These are phyloP conservation scores for Corchorus olitorius DNA, from an alignment of 345 rosid species.

Conservation along the genomic window DNA sequence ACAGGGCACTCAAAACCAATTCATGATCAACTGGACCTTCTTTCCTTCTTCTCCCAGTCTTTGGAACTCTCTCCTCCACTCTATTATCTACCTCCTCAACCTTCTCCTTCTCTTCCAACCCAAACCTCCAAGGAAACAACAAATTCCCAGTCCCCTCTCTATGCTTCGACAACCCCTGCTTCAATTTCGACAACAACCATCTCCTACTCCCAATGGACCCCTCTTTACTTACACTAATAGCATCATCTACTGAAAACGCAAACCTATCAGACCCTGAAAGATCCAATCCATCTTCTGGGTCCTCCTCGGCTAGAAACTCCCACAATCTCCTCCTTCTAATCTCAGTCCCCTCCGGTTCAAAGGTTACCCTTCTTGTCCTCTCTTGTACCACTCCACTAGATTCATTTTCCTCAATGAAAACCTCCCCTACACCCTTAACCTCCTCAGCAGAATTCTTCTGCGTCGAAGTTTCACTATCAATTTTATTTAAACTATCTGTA, in stretches of 20 bases:
- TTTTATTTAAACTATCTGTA: slow-evolving; percentile 22
- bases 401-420: slow-evolving; percentile 29
- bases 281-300: slow-evolving; percentile 86
- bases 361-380: slow-evolving; percentile 53
- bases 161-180: slow-evolving; percentile 73
- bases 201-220: slow-evolving; percentile 70
- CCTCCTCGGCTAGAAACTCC: slow-evolving; percentile 87
- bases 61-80: slow-evolving; percentile 59
- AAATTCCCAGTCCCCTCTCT: slow-evolving; percentile 58
- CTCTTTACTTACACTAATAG: slow-evolving; percentile 62
- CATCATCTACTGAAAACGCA: slow-evolving; percentile 90
- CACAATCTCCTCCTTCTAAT: slow-evolving; percentile 58
- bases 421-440: slow-evolving; percentile 16
- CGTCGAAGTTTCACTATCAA: slow-evolving; percentile 27
- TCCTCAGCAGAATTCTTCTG: slow-evolving; percentile 28
- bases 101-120: slow-evolving; percentile 62
- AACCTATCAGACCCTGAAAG: slow-evolving; percentile 94
- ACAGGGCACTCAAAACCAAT: slow-evolving; percentile 78
- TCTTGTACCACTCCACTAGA: slow-evolving; percentile 27
- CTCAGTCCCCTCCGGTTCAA: slow-evolving; percentile 58
- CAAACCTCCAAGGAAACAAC: slow-evolving; percentile 78
- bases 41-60: slow-evolving; percentile 62
- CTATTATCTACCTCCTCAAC: slow-evolving; percentile 53
- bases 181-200: slow-evolving; percentile 87
- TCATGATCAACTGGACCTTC: slow-evolving; percentile 82